Percentiles rank a stretch among this genome's conserved stretches.
These are phyloP conservation scores for Crinitomyces ghanaensis DNA, from an alignment of 805 yeast genomes.

Conservation along the genomic window DNA sequence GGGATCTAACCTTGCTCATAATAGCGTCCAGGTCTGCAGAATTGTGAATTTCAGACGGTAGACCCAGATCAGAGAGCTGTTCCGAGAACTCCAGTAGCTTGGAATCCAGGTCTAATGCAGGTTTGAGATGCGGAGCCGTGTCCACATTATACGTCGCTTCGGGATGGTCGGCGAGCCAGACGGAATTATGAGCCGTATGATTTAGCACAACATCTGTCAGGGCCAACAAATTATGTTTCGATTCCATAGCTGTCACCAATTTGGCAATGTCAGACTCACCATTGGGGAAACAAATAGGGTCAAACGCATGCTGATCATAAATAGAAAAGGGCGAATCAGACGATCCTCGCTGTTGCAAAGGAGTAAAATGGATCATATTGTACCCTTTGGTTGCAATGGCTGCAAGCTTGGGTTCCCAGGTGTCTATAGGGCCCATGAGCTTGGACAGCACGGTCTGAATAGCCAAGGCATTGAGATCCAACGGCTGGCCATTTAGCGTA, in stretches of 20 bases:
- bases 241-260: constrained; percentile 40
- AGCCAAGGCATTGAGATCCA: constrained; percentile 69
- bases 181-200: constrained; percentile 86
- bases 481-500: constrained; percentile 38
- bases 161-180: constrained; percentile 77
- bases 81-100: constrained; percentile 55
- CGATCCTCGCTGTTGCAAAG: constrained; percentile 78
- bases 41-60: constrained; percentile 43
- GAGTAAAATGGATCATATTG: constrained; percentile 95
- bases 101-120: constrained; percentile 78
- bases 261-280: constrained; percentile 41
- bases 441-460: constrained; percentile 81
- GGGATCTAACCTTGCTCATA: constrained; percentile 54
- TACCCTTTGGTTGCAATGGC: constrained; percentile 65
- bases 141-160: constrained; percentile 77
- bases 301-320: constrained; percentile 72
- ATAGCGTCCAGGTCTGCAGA: constrained; percentile 46
- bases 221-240: constrained; percentile 52
- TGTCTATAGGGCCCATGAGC: constrained; percentile 64
- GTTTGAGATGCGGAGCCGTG: constrained; percentile 78
- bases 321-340: constrained; percentile 92
- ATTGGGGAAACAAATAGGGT: constrained; percentile 47
- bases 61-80: constrained; percentile 43
- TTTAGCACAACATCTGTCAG: constrained; percentile 90
- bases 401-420: constrained; percentile 59